Evolutionary conservation across 1,284 basidiomycete species (phyloP).

Genomic region (Apiotrichum akiyoshidainum): DNA sequence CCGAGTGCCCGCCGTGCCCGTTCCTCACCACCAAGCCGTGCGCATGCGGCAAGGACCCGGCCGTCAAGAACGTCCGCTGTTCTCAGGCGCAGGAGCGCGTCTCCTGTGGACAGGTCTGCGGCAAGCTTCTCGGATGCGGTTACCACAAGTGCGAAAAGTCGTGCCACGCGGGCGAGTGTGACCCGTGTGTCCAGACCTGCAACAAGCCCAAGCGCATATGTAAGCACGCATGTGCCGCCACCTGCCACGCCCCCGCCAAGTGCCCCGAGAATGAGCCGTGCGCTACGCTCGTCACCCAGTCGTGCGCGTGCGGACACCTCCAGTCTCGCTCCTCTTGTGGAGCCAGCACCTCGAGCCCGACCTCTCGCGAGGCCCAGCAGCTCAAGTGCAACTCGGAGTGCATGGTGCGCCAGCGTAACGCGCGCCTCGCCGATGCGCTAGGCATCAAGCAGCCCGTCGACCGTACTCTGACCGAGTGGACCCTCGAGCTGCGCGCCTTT

Average conservation of each 20-base stretch:
- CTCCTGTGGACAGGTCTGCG: constrained; percentile 74
- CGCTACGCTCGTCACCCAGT: constrained; percentile 58
- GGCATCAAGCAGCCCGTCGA: constrained; percentile 61
- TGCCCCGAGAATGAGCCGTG: constrained; percentile 79
- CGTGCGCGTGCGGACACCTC: constrained; percentile 77
- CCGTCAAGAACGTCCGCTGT: constrained; percentile 59
- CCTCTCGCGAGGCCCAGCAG: constrained; percentile 49
- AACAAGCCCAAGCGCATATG: constrained; percentile 79
- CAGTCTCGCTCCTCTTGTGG: constrained; percentile 70
- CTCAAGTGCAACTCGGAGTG: constrained; percentile 79
- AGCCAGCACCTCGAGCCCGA: constrained; percentile 54
- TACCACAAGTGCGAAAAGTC: constrained; percentile 75
- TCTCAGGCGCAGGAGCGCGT: constrained; percentile 68
- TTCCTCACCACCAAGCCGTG: constrained; percentile 73
- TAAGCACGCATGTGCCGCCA: constrained; percentile 67
- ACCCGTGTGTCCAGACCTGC: constrained; percentile 68
- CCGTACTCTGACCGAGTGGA: constrained; percentile 57
- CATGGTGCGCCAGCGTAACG: constrained; percentile 75
- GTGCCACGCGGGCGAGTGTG: constrained; percentile 77
- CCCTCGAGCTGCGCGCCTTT: constrained; percentile 61
- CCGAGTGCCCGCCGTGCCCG: constrained; percentile 75
- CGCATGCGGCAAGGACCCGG: constrained; percentile 77
- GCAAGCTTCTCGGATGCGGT: constrained; percentile 72
- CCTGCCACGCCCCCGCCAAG: constrained; percentile 78
- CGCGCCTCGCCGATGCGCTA: constrained; percentile 77